Percentiles rank a stretch among this genome's conserved stretches.
Conservation (phyloP, 2,329 filamentous ascomycete species). For the Colletotrichum sp. region DNA sequence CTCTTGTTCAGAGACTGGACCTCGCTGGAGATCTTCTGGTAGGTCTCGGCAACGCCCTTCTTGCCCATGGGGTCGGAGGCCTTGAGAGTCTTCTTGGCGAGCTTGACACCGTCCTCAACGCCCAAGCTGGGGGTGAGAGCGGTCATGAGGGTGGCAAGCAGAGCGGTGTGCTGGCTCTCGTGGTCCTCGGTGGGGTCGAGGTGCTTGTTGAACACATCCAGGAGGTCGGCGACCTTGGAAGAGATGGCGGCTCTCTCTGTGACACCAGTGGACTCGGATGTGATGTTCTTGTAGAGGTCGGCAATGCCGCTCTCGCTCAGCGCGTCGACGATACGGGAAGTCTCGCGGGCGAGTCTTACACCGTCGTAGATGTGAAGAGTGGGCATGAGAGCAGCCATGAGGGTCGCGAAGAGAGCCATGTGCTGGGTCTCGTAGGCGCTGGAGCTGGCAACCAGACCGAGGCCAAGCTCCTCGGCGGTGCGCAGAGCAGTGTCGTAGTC, state of each 20-base stretch:
- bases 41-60: conserved; percentile 70
- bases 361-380: conserved; percentile 90
- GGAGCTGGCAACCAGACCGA: conserved; percentile 83
- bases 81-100: conserved; percentile 81
- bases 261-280: conserved; percentile 64
- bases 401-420: conserved; percentile 87
- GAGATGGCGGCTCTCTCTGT: conserved; percentile 76
- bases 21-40: conserved; percentile 69
- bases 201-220: conserved; percentile 84
- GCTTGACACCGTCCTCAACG: conserved; percentile 84
- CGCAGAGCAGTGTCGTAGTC: conserved; percentile 85
- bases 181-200: conserved; percentile 91
- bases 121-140: conserved; percentile 81
- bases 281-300: conserved; percentile 70
- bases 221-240: conserved; percentile 72
- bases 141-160: conserved; percentile 82
- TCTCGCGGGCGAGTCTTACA: conserved; percentile 81
- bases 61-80: conserved; percentile 82
- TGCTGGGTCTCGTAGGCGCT: conserved; percentile 94
- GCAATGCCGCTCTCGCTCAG: conserved; percentile 74
- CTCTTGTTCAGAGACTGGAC: conserved; percentile 70
- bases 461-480: conserved; percentile 86
- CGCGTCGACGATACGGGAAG: conserved; percentile 81
- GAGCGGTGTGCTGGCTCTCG: conserved; percentile 92
- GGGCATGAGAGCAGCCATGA: conserved; percentile 80